These are phyloP conservation scores for Pseudozyma sp. DNA, from an alignment of 1,284 basidiomycete genomes.

Conservation along the genomic window DNA sequence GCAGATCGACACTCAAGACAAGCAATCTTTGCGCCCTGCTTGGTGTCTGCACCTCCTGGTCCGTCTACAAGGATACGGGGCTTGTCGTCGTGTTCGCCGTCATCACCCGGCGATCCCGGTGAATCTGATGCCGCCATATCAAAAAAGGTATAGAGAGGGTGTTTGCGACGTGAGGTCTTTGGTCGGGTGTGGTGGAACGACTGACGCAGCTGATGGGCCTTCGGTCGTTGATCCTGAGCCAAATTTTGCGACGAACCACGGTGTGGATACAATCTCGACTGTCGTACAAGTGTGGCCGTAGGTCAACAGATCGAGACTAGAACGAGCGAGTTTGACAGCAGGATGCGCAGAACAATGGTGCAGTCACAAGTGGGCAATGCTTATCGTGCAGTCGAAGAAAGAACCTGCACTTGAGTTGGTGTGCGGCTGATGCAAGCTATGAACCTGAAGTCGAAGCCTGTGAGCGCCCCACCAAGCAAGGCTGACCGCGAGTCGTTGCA, in stretches of 20 bases:
- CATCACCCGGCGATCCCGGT: slow-evolving; percentile 18
- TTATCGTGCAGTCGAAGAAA: too few relatives aligned
- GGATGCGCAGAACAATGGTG: too few relatives aligned
- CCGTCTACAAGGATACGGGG: slow-evolving; percentile 59
- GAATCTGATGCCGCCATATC: slow-evolving; percentile 37
- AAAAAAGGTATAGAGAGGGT: background rate
- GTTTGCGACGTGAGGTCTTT: background rate
- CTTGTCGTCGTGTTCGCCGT: slow-evolving; percentile 41
- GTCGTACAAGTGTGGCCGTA: too few relatives aligned
- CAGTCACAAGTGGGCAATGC: too few relatives aligned
- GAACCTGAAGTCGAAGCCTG: background rate
- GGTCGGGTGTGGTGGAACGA: background rate
- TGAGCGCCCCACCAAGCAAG: too few relatives aligned
- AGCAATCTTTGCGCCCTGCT: slow-evolving; percentile 58
- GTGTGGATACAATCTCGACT: too few relatives aligned
- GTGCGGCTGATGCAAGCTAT: background rate
- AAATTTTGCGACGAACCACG: too few relatives aligned
- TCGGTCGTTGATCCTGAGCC: too few relatives aligned
- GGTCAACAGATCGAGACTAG: too few relatives aligned
- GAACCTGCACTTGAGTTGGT: background rate
- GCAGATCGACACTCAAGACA: slow-evolving; percentile 60
- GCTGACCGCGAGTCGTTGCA: too few relatives aligned
- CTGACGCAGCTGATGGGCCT: too few relatives aligned
- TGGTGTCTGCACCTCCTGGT: slow-evolving; percentile 58
- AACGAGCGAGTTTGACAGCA: too few relatives aligned